phyloP scores from a whole-genome alignment of 164 flowering plant species.

The Vitis riparia region DNA sequence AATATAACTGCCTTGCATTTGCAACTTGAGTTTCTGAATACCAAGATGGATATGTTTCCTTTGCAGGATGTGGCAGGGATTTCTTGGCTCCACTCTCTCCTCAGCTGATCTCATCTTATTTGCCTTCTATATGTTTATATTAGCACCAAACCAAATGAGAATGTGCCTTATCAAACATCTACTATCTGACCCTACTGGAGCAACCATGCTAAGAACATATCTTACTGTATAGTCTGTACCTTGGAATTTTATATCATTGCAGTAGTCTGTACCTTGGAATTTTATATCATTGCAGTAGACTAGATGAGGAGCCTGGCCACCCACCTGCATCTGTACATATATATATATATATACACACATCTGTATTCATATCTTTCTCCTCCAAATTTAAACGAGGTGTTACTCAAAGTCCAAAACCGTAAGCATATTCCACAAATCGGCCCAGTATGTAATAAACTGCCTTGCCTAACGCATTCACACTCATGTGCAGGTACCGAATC shows the following conservation, averaged over 20 bases:
- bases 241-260: too few species aligned
- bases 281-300: background rate
- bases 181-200: conserved; percentile 89
- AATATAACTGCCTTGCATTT: background rate
- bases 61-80: conserved; percentile 97
- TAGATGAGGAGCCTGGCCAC: background rate
- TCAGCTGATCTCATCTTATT: conserved; percentile 76
- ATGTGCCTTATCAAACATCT: conserved; percentile 78
- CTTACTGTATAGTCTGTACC: conserved; percentile 43
- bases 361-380: too few species aligned
- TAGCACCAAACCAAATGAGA: conserved; percentile 85
- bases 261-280: too few species aligned
- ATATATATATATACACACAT: background rate
- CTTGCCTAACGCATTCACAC: too few species aligned
- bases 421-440: too few species aligned
- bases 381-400: background rate
- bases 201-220: conserved; percentile 79
- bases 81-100: conserved; percentile 87
- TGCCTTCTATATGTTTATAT: conserved; percentile 88
- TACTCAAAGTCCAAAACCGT: too few species aligned
- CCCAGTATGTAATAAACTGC: too few species aligned
- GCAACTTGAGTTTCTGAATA: background rate
- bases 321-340: background rate
- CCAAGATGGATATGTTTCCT: background rate
- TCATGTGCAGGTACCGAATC: too few species aligned